Conservation (phyloP, 768 basidiomycete species). For the Artomyces pyxidatus region DNA sequence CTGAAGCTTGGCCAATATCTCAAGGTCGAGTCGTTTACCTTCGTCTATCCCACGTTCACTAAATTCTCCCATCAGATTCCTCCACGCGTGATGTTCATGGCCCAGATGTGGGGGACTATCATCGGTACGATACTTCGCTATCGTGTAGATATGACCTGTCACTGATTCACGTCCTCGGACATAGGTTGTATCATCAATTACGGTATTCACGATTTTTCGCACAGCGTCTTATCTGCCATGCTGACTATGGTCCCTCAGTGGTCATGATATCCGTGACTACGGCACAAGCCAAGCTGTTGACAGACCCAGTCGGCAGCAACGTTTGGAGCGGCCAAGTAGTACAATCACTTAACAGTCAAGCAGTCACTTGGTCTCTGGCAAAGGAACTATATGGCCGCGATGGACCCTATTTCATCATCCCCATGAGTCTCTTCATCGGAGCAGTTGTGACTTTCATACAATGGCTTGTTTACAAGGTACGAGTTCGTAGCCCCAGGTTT, state of each 20-base stretch:
- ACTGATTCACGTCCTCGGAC: not conserved
- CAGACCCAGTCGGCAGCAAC: conserved; percentile 46
- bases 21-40: too few species aligned
- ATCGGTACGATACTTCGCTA: conserved; percentile 27
- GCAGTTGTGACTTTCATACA: conserved; percentile 44
- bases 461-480: conserved; percentile 45
- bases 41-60: not conserved
- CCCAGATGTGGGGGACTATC: conserved; percentile 60
- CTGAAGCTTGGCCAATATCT: conserved; percentile 50
- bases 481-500: conserved; percentile 1
- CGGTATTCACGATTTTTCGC: conserved; percentile 13
- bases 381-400: conserved; percentile 45
- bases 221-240: conserved; percentile 20
- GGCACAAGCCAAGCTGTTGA: conserved; percentile 44
- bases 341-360: conserved; percentile 48
- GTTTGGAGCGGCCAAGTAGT: conserved; percentile 37
- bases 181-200: conserved; percentile 29
- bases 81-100: conserved; percentile 55
- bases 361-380: conserved; percentile 58
- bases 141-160: too few species aligned
- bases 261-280: conserved; percentile 52
- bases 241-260: conserved; percentile 22
- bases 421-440: conserved; percentile 45
- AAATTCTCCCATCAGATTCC: conserved; percentile 38
- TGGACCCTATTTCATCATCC: conserved; percentile 51